These are phyloP conservation scores for Aspergillus bridgeri DNA, from an alignment of 495 filamentous ascomycete genomes.

Conservation along the genomic window DNA sequence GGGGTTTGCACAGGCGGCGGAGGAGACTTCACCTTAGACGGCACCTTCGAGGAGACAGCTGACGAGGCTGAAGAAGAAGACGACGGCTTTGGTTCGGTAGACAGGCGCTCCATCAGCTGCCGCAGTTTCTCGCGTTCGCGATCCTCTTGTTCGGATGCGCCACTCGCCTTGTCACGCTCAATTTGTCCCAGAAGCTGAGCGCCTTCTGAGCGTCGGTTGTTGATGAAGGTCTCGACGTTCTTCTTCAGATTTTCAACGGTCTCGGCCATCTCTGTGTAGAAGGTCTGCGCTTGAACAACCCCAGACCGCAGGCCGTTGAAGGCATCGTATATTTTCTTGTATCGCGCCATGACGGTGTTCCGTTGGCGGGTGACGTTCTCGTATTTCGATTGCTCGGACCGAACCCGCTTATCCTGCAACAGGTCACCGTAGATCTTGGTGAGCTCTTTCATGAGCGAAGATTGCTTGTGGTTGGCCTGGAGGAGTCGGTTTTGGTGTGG, in stretches of 20 bases:
- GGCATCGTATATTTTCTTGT: slow-evolving; percentile 87
- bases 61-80: slow-evolving; percentile 42
- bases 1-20: slow-evolving; percentile 43
- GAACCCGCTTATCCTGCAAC: slow-evolving; percentile 89
- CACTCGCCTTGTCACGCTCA: slow-evolving; percentile 69
- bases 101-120: slow-evolving; percentile 93
- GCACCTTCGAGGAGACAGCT: slow-evolving; percentile 31
- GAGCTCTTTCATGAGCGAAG: slow-evolving; percentile 89
- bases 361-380: slow-evolving; percentile 82
- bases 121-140: slow-evolving; percentile 79
- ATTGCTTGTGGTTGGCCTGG: slow-evolving; percentile 91
- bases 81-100: slow-evolving; percentile 60
- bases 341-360: slow-evolving; percentile 75
- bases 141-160: slow-evolving; percentile 72
- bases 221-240: slow-evolving; percentile 96
- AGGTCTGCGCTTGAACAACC: slow-evolving; percentile 78
- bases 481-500: slow-evolving; percentile 88
- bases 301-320: slow-evolving; percentile 90
- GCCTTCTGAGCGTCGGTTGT: slow-evolving; percentile 87
- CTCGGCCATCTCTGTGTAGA: slow-evolving; percentile 94
- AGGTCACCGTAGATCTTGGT: slow-evolving; percentile 83
- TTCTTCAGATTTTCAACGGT: slow-evolving; percentile 92
- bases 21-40: slow-evolving; percentile 31
- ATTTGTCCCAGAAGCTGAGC: slow-evolving; percentile 85
- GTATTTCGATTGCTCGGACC: slow-evolving; percentile 91